Conservation (phyloP, 2,329 filamentous ascomycete genomes). For the Calycina herbarum region DNA sequence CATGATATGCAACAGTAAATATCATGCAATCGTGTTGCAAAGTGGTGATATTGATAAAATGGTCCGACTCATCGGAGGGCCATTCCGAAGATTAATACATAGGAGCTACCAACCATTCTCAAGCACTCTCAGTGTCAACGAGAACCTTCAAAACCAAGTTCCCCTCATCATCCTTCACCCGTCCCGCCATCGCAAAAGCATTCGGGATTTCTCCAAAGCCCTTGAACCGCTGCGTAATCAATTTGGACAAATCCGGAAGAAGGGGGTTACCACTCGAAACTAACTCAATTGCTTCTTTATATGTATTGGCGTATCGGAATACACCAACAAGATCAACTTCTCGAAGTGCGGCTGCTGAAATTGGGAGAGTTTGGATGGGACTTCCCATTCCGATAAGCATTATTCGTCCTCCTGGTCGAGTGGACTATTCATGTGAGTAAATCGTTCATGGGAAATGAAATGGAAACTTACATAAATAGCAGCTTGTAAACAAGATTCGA, state of each 20-base stretch:
- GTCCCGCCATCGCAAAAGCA: conserved; percentile 84
- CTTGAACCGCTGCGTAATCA: conserved; percentile 83
- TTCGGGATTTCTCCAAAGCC: conserved; percentile 79
- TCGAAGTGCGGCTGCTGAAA: conserved; percentile 71
- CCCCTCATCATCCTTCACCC: conserved; percentile 45
- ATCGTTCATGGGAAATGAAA: neutral
- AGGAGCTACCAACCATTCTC: neutral
- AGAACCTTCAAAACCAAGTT: conserved; percentile 38
- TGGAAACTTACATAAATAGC: conserved; percentile 54
- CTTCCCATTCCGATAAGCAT: conserved; percentile 79
- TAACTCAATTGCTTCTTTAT: conserved; percentile 86
- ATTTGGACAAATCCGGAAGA: conserved; percentile 71
- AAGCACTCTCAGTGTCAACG: conserved; percentile 28
- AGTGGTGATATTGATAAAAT: neutral
- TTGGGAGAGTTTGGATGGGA: conserved; percentile 71
- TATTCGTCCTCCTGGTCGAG: conserved; percentile 67
- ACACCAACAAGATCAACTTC: conserved; percentile 76
- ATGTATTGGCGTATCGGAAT: conserved; percentile 82
- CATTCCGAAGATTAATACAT: neutral
- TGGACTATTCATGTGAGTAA: conserved; percentile 44
- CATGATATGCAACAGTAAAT: too few relatives aligned
- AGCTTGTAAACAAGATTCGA: conserved; percentile 56
- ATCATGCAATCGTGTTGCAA: too few relatives aligned
- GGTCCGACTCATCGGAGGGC: neutral
- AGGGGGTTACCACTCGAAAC: conserved; percentile 66